Conservation (phyloP, 1,139 yeast species). For the Hemisphaericaspora xylanilytica region DNA sequence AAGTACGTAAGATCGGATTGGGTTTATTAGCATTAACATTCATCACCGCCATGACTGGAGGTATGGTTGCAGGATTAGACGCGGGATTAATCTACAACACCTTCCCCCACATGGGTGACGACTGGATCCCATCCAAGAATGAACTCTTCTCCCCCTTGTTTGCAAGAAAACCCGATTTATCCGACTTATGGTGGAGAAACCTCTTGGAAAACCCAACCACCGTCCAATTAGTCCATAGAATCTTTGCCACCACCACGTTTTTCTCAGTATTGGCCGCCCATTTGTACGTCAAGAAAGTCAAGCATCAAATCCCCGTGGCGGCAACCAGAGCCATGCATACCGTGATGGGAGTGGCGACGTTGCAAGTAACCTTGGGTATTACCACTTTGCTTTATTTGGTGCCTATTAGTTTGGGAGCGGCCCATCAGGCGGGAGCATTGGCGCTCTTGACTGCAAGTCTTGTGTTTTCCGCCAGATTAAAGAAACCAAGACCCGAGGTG, state of each 20-base stretch:
- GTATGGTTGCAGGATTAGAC: slow-evolving; percentile 96
- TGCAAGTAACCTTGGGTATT: slow-evolving; percentile 86
- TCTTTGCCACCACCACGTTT: slow-evolving; percentile 80
- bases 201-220: slow-evolving; percentile 94
- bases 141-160: slow-evolving; percentile 80
- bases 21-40: slow-evolving; percentile 70
- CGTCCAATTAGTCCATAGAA: slow-evolving; percentile 89
- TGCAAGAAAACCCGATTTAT: slow-evolving; percentile 61
- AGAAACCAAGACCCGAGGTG: slow-evolving; percentile 61
- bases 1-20: slow-evolving; percentile 52
- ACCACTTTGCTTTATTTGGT: slow-evolving; percentile 82
- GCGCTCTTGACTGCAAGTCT: slow-evolving; percentile 80
- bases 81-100: slow-evolving; percentile 96
- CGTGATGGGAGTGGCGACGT: slow-evolving; percentile 75
- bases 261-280: slow-evolving; percentile 66
- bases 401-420: slow-evolving; percentile 89
- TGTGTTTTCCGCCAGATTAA: slow-evolving; percentile 65
- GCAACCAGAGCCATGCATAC: slow-evolving; percentile 56
- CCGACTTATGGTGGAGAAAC: slow-evolving; percentile 89
- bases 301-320: slow-evolving; percentile 57
- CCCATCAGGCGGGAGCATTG: slow-evolving; percentile 97
- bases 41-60: slow-evolving; percentile 93
- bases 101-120: slow-evolving; percentile 95
- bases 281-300: slow-evolving; percentile 55
- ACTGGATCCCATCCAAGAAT: slow-evolving; percentile 62